Base-by-base conservation (phyloP, 2,329 filamentous ascomycete species). In the Colletotrichum nymphaeae region DNA sequence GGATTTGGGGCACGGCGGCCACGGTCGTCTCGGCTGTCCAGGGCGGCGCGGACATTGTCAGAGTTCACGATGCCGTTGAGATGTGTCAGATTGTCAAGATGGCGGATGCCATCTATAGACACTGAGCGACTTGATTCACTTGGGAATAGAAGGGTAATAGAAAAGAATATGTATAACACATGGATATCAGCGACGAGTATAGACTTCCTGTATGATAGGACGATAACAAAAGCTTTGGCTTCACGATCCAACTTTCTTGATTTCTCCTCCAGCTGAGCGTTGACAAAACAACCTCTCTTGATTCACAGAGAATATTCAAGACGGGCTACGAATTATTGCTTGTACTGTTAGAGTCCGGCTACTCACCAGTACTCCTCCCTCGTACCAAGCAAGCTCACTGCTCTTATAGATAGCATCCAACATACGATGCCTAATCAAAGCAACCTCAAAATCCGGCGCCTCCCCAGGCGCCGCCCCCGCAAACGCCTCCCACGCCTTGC, bases 81-180 rank as follows among this genome's bases (percentile, higher is more conserved):
- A 98, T 98, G 96, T 87, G 84, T 53, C 89, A 95, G 83, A 95
- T 98, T 37, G 91, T 91, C 1, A 93, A 89, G 80, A 96, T 98
- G 92, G 91, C 94, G 9, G 96, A 98, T 88, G 95, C 95, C n/a
- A 95, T 98, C 67, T 97, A 94, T 90, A 88, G 94, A 77, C 84
- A 85, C 53, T 84, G 71, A 76, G 55, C 22, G 56, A 37, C 35
- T 35, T 35, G 32, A 35, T 35, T 35, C 12, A 4, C 53, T 49
- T 30, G 52, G n/a, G 6, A 46, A 55, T 67, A 46, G 22, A n/a
- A 46, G 24, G 11, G 9, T 9, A n/a, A 19, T 53, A 30, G 19
- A 55, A 67, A 5, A 53, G 42, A 32, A 46, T 32, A 67, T 26
- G n/a, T 19, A 30, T 22, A 52, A 60, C 11, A 24, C n/a, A 24